These are phyloP conservation scores for Globisporangium mamillatum DNA, from an alignment of 352 stramenopile genomes.

Conservation along the genomic window DNA sequence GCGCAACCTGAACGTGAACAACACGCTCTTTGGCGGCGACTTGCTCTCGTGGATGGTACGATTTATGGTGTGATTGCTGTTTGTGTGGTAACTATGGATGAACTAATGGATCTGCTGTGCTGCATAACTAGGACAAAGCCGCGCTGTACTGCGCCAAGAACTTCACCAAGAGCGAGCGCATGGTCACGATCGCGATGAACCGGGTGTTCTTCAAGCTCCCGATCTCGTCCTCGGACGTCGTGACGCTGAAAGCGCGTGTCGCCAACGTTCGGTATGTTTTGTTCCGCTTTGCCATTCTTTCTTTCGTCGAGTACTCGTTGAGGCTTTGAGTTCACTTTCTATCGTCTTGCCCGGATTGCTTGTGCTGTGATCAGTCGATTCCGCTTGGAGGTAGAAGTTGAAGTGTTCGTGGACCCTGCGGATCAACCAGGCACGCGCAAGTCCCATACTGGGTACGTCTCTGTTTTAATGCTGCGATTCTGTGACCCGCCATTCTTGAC, in stretches of 20 bases:
- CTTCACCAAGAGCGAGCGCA: constrained; percentile 68
- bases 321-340: not conserved
- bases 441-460: constrained; percentile 52
- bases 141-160: constrained; percentile 61
- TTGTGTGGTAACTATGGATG: not conserved
- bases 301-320: no score
- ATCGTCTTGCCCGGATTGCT: not conserved
- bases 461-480: not conserved
- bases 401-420: constrained; percentile 63
- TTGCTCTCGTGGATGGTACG: constrained; percentile 56
- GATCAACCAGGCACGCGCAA: constrained; percentile 40
- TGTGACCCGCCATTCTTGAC: not conserved
- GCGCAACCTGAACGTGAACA: constrained; percentile 67
- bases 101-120: not conserved
- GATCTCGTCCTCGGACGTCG: constrained; percentile 63
- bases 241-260: constrained; percentile 63
- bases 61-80: not conserved
- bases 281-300: no score
- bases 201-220: constrained; percentile 72
- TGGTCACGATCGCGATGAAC: constrained; percentile 67
- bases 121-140: constrained; percentile 41
- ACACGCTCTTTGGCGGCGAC: constrained; percentile 68
- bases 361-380: constrained; percentile 34
- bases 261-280: constrained; percentile 43
- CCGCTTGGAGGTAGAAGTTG: constrained; percentile 70